These are phyloP conservation scores for Pterulicium gracile DNA, from an alignment of 1,284 basidiomycete species.

Conservation along the genomic window DNA sequence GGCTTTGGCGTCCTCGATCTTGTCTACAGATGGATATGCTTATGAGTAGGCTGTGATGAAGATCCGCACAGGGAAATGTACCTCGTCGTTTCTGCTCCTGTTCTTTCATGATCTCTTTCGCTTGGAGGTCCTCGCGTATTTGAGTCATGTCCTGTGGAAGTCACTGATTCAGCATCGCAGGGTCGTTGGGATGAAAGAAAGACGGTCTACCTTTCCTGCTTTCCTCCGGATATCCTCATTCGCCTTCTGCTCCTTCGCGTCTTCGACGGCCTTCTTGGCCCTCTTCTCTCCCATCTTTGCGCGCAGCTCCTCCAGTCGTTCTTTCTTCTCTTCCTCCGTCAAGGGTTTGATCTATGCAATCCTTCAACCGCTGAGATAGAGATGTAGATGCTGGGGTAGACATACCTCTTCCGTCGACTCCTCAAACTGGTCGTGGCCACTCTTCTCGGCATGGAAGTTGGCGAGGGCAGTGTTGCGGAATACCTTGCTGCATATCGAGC, in stretches of 20 bases:
- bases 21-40: constrained; percentile 43
- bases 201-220: constrained; percentile 57
- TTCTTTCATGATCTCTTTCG: constrained; percentile 75
- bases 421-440: constrained; percentile 90
- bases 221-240: constrained; percentile 81
- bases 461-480: constrained; percentile 86
- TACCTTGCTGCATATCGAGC: constrained; percentile 72
- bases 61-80: constrained; percentile 19
- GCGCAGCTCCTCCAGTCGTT: constrained; percentile 73
- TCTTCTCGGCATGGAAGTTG: constrained; percentile 92
- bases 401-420: constrained; percentile 89
- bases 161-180: constrained; percentile 4
- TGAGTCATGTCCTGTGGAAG: constrained; percentile 50
- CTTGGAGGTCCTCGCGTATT: constrained; percentile 67
- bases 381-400: constrained; percentile 5
- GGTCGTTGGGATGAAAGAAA: too few relatives aligned
- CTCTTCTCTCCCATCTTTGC: constrained; percentile 71
- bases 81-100: constrained; percentile 71
- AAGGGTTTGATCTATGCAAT: constrained; percentile 69
- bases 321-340: constrained; percentile 89
- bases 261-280: constrained; percentile 55
- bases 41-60: not conserved
- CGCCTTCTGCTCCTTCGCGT: constrained; percentile 59
- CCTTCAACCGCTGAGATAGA: not conserved
- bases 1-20: constrained; percentile 77